Conservation (phyloP, 768 basidiomycete species). For the Phylloporus arenicola region DNA sequence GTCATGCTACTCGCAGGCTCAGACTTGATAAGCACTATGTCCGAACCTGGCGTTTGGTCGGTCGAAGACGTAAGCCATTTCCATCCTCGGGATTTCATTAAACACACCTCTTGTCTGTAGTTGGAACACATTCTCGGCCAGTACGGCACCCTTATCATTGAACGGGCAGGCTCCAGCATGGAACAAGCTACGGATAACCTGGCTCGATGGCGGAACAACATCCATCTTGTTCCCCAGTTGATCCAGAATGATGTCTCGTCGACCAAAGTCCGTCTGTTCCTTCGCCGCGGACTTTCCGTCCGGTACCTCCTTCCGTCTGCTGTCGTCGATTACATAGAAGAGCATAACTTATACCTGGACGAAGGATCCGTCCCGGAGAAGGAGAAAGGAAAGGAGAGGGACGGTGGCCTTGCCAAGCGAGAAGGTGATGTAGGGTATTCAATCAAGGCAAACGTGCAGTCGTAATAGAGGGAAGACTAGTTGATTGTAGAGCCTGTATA, state of each 20-base stretch:
- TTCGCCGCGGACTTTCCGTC: constrained; percentile 74
- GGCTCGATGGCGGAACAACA: constrained; percentile 75
- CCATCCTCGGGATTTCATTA: constrained; percentile 4
- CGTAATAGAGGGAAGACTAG: background rate
- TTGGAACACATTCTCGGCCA: constrained; percentile 93
- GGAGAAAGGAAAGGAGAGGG: constrained; percentile 37
- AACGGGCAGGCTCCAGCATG: constrained; percentile 91
- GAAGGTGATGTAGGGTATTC: constrained; percentile 16
- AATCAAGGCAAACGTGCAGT: background rate
- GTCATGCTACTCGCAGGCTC: constrained; percentile 97
- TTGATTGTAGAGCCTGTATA: too few relatives aligned
- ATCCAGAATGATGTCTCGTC: constrained; percentile 97
- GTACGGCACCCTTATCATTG: constrained; percentile 92
- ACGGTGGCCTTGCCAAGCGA: constrained; percentile 24
- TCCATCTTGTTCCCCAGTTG: constrained; percentile 87
- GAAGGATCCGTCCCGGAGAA: constrained; percentile 39
- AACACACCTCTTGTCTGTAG: constrained; percentile 36
- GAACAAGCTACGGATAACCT: constrained; percentile 73
- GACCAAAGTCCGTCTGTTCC: constrained; percentile 83
- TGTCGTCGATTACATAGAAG: constrained; percentile 93
- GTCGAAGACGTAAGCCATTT: constrained; percentile 75
- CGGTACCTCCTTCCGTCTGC: constrained; percentile 87
- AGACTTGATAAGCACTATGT: constrained; percentile 96
- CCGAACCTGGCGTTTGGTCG: constrained; percentile 97
- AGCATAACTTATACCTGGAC: constrained; percentile 70